Evolutionary conservation across 2,329 filamentous ascomycete species (phyloP).

Genomic region (Ophiostoma perfectum): DNA sequence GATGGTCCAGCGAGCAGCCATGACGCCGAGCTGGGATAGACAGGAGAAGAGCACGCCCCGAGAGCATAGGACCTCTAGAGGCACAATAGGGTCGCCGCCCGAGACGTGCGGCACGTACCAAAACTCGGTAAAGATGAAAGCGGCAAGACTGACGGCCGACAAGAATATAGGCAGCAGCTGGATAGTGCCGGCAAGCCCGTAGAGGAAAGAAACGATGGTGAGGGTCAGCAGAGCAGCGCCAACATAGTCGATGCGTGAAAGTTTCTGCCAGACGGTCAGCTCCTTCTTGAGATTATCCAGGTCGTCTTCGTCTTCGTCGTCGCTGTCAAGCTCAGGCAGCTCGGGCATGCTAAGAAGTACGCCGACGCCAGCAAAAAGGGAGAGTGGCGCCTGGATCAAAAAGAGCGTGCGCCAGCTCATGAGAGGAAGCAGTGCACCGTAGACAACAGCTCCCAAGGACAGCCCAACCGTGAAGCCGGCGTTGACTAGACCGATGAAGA

Average conservation of each 20-base stretch:
- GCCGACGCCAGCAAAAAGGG: slow-evolving; percentile 54
- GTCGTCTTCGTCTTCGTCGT: slow-evolving; percentile 33
- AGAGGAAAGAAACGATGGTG: slow-evolving; percentile 67
- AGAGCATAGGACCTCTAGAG: slow-evolving; percentile 62
- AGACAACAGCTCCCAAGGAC: slow-evolving; percentile 33
- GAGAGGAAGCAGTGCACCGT: slow-evolving; percentile 32
- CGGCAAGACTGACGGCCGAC: slow-evolving; percentile 46
- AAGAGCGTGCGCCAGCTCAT: slow-evolving; percentile 73
- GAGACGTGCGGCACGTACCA: slow-evolving; percentile 27
- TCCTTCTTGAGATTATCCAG: slow-evolving; percentile 21
- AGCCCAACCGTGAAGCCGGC: slow-evolving; percentile 43
- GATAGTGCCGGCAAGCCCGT: slow-evolving; percentile 60
- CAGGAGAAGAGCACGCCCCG: slow-evolving; percentile 68
- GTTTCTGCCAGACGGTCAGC: slow-evolving; percentile 45
- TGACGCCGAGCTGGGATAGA: slow-evolving; percentile 67
- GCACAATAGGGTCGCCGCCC: slow-evolving; percentile 69
- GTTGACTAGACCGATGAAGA: slow-evolving; percentile 71
- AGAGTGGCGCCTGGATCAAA: slow-evolving; percentile 62
- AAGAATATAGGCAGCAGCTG: slow-evolving; percentile 54
- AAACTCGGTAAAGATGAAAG: slow-evolving; percentile 60
- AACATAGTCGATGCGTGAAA: slow-evolving; percentile 67
- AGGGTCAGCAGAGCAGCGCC: slow-evolving; percentile 55
- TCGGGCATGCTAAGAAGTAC: slow-evolving; percentile 62
- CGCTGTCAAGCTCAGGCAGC: slow-evolving; percentile 22
- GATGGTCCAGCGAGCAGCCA: slow-evolving; percentile 75